Conservation (phyloP, 306 rosid species). For the Cicer bijugum region DNA sequence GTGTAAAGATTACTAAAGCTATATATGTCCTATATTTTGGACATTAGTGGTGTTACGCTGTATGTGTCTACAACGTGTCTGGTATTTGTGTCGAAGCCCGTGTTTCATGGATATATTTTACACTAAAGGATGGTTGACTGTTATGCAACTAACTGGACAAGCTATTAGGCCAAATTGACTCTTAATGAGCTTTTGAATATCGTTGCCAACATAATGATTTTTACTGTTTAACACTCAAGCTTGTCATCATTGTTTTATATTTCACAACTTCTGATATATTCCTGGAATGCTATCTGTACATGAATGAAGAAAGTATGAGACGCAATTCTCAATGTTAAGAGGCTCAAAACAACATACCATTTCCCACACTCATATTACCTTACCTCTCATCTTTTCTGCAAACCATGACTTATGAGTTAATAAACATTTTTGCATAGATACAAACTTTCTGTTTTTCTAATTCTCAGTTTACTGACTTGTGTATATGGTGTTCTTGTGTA, state of each 20-base stretch:
- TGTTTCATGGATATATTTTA: background rate
- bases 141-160: background rate
- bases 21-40: background rate
- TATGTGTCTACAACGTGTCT: too few relatives aligned
- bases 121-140: background rate
- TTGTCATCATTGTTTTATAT: slow-evolving; percentile 24
- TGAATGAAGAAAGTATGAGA: slow-evolving; percentile 12
- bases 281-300: background rate
- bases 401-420: background rate
- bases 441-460: background rate
- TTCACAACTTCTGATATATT: slow-evolving; percentile 12
- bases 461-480: slow-evolving; percentile 22
- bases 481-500: slow-evolving; percentile 53
- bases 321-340: slow-evolving; percentile 26
- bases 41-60: too few relatives aligned
- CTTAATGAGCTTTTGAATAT: slow-evolving; percentile 10
- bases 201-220: slow-evolving; percentile 13
- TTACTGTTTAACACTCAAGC: background rate
- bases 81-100: too few relatives aligned
- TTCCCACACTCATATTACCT: slow-evolving; percentile 20
- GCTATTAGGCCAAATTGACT: slow-evolving; percentile 16
- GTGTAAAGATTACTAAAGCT: background rate
- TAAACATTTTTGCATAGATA: background rate
- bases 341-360: slow-evolving; percentile 17
- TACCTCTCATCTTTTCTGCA: background rate